Conservation (phyloP, 257 asterid species). For the Fraxinus anomala region DNA sequence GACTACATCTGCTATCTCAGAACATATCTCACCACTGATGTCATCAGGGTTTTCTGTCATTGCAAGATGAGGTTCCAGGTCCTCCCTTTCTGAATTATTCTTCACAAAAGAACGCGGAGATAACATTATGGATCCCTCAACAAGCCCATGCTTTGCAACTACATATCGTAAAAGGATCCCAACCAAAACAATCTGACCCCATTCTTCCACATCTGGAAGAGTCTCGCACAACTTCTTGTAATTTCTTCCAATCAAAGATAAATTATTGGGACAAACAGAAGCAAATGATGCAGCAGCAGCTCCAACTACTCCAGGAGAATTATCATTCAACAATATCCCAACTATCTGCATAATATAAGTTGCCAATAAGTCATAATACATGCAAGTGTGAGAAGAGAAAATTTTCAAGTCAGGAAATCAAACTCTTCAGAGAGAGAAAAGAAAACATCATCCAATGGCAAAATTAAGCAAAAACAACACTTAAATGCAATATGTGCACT, state of each 20-base stretch:
- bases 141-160: constrained; percentile 92
- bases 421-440: constrained; percentile 10
- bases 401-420: constrained; percentile 2
- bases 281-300: constrained; percentile 97
- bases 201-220: constrained; percentile 97
- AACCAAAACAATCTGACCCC: constrained; percentile 91
- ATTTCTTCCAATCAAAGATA: constrained; percentile 74
- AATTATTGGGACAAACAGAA: constrained; percentile 82
- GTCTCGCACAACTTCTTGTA: constrained; percentile 83
- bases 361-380: constrained; percentile 15
- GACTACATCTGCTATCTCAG: constrained; percentile 68
- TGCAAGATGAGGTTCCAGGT: constrained; percentile 43
- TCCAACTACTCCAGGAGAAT: constrained; percentile 94
- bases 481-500: constrained; percentile 16
- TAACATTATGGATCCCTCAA: constrained; percentile 79
- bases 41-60: constrained; percentile 36
- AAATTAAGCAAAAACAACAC: constrained; percentile 8
- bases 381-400: neutral
- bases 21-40: constrained; percentile 34
- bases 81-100: constrained; percentile 44
- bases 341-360: constrained; percentile 59
- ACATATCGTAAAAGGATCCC: constrained; percentile 83
- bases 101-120: constrained; percentile 37
- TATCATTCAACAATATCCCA: constrained; percentile 82
- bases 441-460: neutral